Percentiles rank a stretch among this genome's conserved stretches.
Conservation (phyloP, 2,329 filamentous ascomycete species). For the Fusarium guadeloupense region DNA sequence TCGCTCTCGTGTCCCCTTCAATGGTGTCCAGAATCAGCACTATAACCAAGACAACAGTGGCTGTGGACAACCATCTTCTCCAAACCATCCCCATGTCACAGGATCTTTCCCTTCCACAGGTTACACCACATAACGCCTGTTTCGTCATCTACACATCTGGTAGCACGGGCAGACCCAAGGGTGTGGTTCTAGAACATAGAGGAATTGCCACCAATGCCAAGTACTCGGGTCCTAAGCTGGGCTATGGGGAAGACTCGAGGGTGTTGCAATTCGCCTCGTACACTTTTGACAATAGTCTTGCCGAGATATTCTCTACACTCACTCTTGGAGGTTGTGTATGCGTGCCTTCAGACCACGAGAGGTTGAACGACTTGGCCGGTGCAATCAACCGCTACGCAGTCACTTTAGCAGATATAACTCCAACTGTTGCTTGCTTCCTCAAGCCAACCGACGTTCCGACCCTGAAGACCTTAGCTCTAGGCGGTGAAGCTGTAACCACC, state of each 20-base stretch:
- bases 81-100: neutral
- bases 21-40: neutral
- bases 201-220: constrained; percentile 20
- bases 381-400: constrained; percentile 20
- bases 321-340: constrained; percentile 24
- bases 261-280: constrained; percentile 35
- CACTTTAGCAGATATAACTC: constrained; percentile 28
- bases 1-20: constrained; percentile 25
- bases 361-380: constrained; percentile 22
- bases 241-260: constrained; percentile 13
- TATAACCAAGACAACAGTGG: constrained; percentile 6
- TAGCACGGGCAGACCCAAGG: constrained; percentile 26
- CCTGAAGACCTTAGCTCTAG: constrained; percentile 23
- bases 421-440: constrained; percentile 30
- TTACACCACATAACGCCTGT: constrained; percentile 17
- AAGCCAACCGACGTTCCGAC: constrained; percentile 18
- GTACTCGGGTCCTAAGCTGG: constrained; percentile 19
- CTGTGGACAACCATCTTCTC: constrained; percentile 16
- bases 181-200: constrained; percentile 28
- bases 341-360: constrained; percentile 31
- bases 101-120: neutral
- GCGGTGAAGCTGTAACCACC: constrained; percentile 26
- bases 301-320: constrained; percentile 27
- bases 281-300: constrained; percentile 32
- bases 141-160: constrained; percentile 38